Evolutionary conservation across 306 rosid species (phyloP).

Genomic region (Hippophae gyantsensis): DNA sequence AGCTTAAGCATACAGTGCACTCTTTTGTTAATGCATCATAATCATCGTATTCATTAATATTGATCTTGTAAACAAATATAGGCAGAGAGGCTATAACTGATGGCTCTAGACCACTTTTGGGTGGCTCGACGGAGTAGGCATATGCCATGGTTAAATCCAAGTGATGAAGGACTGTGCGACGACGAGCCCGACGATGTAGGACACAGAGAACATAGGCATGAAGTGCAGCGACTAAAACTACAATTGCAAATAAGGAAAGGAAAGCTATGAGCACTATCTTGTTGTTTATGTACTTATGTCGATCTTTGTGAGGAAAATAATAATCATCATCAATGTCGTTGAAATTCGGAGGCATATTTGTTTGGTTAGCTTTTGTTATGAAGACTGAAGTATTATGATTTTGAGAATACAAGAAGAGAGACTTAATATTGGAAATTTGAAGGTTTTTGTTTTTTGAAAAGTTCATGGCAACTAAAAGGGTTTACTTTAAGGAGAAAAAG

Average conservation of each 20-base stretch:
- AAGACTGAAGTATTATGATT: too few relatives aligned
- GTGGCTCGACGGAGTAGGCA: constrained; percentile 10
- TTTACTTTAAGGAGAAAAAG: too few relatives aligned
- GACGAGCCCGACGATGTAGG: constrained; percentile 56
- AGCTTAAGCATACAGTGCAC: constrained; percentile 52
- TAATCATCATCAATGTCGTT: not conserved
- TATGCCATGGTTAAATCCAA: constrained; percentile 31
- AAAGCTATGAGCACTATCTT: constrained; percentile 51
- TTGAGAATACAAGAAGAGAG: too few relatives aligned
- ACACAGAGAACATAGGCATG: constrained; percentile 60
- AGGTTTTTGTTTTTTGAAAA: too few relatives aligned
- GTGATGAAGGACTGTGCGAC: constrained; percentile 32
- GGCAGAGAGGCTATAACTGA: constrained; percentile 36
- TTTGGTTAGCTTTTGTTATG: too few relatives aligned
- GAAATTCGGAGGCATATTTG: too few relatives aligned
- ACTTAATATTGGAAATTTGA: too few relatives aligned
- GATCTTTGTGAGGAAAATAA: not conserved
- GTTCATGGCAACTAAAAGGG: too few relatives aligned
- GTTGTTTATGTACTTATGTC: constrained; percentile 30
- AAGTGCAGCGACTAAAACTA: constrained; percentile 49
- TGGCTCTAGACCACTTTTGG: constrained; percentile 36
- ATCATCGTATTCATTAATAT: not conserved
- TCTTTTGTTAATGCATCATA: constrained; percentile 6
- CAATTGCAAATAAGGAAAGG: constrained; percentile 40
- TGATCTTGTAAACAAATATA: constrained; percentile 18